phyloP scores from a whole-genome alignment of 176 grass and related monocot species.

The Cenchrus fungigraminus region DNA sequence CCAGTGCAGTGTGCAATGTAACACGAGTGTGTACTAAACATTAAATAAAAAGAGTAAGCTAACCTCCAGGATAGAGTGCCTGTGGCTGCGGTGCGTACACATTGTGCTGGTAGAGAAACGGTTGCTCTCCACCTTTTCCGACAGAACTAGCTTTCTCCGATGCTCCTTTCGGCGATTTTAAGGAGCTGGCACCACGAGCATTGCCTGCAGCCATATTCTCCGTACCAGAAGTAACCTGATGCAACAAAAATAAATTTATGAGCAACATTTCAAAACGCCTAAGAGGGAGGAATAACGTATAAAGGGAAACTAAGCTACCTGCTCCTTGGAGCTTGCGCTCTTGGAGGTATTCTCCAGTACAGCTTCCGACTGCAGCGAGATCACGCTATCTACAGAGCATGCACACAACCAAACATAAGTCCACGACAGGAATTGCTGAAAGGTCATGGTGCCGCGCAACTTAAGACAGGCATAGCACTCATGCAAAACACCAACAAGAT shows the following conservation, averaged over 20 bases:
- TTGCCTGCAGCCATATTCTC: constrained; percentile 43
- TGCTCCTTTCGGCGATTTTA: constrained; percentile 48
- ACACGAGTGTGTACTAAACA: background rate
- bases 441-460: background rate
- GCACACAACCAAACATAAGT: background rate
- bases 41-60: constrained; percentile 39
- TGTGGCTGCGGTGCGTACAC: constrained; percentile 68
- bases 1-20: background rate
- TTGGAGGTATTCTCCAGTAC: constrained; percentile 59
- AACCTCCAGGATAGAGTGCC: constrained; percentile 62
- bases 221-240: constrained; percentile 57
- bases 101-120: constrained; percentile 57
- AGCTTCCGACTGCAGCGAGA: constrained; percentile 41
- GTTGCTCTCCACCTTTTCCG: constrained; percentile 61
- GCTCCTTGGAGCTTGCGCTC: constrained; percentile 50
- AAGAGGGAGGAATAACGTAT: background rate
- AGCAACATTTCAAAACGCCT: background rate
- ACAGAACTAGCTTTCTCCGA: constrained; percentile 47
- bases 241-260: constrained; percentile 9
- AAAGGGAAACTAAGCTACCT: constrained; percentile 36
- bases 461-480: background rate
- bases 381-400: constrained; percentile 39
- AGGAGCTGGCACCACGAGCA: constrained; percentile 43
- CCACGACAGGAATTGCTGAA: background rate
- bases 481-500: background rate